Evolutionary conservation across 179 eudicot species (phyloP), one percentile per base, ranked within the genome.

Genomic region (Beta macrorhiza): DNA sequence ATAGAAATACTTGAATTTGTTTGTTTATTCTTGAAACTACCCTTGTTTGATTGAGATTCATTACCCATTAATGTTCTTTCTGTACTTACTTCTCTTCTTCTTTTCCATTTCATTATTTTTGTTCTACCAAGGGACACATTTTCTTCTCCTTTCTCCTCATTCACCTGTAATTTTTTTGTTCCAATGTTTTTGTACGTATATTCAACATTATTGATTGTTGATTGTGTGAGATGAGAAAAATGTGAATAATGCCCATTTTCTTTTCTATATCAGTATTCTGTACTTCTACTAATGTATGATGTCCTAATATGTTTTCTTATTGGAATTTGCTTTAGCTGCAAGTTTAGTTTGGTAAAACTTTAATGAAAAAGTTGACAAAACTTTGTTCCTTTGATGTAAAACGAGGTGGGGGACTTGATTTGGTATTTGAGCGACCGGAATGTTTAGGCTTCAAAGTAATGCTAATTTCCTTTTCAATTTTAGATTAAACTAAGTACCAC

Each of bases 11-110:
- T 73, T 71, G 63, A 67, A 57, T 61, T 80, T 76, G 85, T 76
- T 82, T 82, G 85, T 80, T 82, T 77, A 85, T 83, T 82, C 85
- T 80, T 76, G 55, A 72, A 52, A 65, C 69, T 59, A 75, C 57
- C 49, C 74, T 81, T 70, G 74, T 74, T 81, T 81, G 75, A 84
- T 80, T 73, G 81, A 64, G 79, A 80, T 80, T 76, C 53, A 59
- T 47, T 25, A 25, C 49, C 22, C 42, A 56, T 49, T 52, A 75
- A 37, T 62, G 72, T 61, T 77, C 77, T 80, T 55, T 71, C 74
- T 84, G 83, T 80, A 84, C 75, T 76, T 84, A 80, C 0, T 77
- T 79, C 73, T 77, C 58, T 20, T 55, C 14, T 17, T 32, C 45
- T 22, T 37, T 59, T 29, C 67, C 59, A 57, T 12, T 8, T 13